Evolutionary conservation across 768 basidiomycete genomes (phyloP), one percentile per base, ranked within the genome.

Genomic region (Gloeostereum incarnatum): DNA sequence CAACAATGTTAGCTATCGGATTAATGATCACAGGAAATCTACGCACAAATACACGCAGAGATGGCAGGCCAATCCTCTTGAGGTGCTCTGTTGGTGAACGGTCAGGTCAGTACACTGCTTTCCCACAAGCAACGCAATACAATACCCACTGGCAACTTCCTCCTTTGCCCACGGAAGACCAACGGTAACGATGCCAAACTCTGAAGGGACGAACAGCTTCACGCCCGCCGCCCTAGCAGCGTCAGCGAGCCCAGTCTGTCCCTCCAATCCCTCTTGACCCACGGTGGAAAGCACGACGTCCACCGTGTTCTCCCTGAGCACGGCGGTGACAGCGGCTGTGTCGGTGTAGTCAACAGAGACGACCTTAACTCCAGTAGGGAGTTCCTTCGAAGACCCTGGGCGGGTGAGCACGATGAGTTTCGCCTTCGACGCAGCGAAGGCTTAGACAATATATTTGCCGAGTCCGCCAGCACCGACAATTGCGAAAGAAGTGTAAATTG

Each of bases 251-350:
- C 45, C 30, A 19, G 45, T 45, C 35, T 63, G 62, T 14, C 44
- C 37, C 4, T 43, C 34, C 19, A 62, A 52, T 5, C 49, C 61
- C 5, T 47, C 51, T 2, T 48, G 52, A 11, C 56, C 53, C 26
- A 63, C 27, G 5, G 59, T 54, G 10, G 59, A 63, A 24, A 63
- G 30, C 25, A 62, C 45, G 10, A 63, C 61, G 30, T 61, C 34
- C 19, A 61, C 51, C 1, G 45, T 48, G 35, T 62, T 39, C 17
- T 50, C 47, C 17, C 35, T 44, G 21, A 63, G 33, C 35, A 53
- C 36, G 11, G 51, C 43, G 18, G 40, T 21, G 3, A 63, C 39
- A 5, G 48, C 7, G 8, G 26, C 39, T 4, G 41, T 44, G 29
- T 63, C 49, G 1, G 52, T 19, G 36, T 53, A 59, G 16, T 57